Evolutionary conservation across 2,329 filamentous ascomycete species (phyloP).

Genomic region (Ascochyta clinopodiicola): DNA sequence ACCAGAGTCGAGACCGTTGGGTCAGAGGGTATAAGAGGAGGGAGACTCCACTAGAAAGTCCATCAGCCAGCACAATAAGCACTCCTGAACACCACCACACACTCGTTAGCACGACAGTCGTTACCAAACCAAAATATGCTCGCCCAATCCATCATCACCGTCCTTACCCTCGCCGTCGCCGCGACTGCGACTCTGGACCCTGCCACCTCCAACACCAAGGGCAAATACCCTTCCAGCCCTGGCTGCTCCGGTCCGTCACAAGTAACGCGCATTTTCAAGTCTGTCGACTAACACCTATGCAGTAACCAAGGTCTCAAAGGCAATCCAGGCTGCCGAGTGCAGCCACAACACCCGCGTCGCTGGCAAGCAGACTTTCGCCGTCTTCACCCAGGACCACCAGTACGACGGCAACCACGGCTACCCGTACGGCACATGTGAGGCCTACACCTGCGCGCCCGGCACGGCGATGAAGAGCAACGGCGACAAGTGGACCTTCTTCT

Average conservation of each 20-base stretch:
- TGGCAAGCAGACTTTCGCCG: constrained; percentile 48
- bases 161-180: constrained; percentile 20
- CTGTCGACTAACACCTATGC: neutral
- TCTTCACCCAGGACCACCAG: constrained; percentile 55
- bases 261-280: neutral
- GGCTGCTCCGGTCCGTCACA: constrained; percentile 30
- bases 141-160: constrained; percentile 11
- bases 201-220: constrained; percentile 48
- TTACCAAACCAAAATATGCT: constrained; percentile 7
- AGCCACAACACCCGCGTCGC: constrained; percentile 50
- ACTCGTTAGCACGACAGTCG: neutral
- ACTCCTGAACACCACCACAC: neutral
- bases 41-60: neutral
- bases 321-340: constrained; percentile 54
- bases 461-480: constrained; percentile 19
- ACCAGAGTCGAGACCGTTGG: neutral
- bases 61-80: neutral
- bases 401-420: constrained; percentile 54
- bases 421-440: constrained; percentile 56
- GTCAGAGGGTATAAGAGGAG: neutral
- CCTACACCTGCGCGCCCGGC: constrained; percentile 32
- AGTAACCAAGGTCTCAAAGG: constrained; percentile 42
- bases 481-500: constrained; percentile 35
- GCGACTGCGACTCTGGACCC: constrained; percentile 47
- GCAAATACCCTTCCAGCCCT: constrained; percentile 35